phyloP scores from a whole-genome alignment of 352 stramenopile genomes.

The Phytopythium sindhum region DNA sequence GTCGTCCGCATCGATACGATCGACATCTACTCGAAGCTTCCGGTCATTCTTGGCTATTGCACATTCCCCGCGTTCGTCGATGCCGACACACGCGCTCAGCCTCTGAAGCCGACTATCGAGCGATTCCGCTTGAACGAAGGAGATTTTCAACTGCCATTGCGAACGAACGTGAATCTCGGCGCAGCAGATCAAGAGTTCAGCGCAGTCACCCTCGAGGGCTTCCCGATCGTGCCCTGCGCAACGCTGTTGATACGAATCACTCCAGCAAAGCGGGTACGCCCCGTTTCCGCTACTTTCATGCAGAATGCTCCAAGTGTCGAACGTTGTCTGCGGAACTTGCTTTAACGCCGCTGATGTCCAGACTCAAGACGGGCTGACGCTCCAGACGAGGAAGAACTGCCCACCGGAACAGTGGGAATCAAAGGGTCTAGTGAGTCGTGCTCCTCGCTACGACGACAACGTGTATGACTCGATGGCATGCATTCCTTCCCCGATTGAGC shows the following conservation, averaged over 20 bases:
- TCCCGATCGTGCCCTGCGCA: slow-evolving; percentile 66
- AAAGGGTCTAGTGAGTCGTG: slow-evolving; percentile 36
- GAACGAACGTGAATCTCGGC: slow-evolving; percentile 36
- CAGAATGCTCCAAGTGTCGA: not conserved
- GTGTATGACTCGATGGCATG: slow-evolving; percentile 53
- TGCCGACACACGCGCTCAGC: slow-evolving; percentile 46
- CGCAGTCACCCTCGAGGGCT: slow-evolving; percentile 29
- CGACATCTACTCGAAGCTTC: slow-evolving; percentile 40
- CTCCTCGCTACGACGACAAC: slow-evolving; percentile 41
- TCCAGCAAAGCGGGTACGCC: slow-evolving; percentile 39
- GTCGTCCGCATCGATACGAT: slow-evolving; percentile 85
- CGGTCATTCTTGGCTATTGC: slow-evolving; percentile 75
- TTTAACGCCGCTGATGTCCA: slow-evolving; percentile 2
- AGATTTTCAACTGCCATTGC: slow-evolving; percentile 76
- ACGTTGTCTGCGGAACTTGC: not conserved
- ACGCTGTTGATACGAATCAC: slow-evolving; percentile 73
- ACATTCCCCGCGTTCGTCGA: slow-evolving; percentile 74
- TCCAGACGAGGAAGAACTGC: slow-evolving; percentile 54
- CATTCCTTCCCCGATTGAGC: slow-evolving; percentile 43
- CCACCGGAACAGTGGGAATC: slow-evolving; percentile 44
- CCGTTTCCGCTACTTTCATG: not conserved
- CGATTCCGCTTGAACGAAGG: slow-evolving; percentile 68
- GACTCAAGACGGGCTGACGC: slow-evolving; percentile 44
- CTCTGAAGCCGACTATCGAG: slow-evolving; percentile 37
- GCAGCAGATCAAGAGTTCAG: slow-evolving; percentile 30